phyloP scores from a whole-genome alignment of 2,329 filamentous ascomycete species.

The Alternaria postmessia region DNA sequence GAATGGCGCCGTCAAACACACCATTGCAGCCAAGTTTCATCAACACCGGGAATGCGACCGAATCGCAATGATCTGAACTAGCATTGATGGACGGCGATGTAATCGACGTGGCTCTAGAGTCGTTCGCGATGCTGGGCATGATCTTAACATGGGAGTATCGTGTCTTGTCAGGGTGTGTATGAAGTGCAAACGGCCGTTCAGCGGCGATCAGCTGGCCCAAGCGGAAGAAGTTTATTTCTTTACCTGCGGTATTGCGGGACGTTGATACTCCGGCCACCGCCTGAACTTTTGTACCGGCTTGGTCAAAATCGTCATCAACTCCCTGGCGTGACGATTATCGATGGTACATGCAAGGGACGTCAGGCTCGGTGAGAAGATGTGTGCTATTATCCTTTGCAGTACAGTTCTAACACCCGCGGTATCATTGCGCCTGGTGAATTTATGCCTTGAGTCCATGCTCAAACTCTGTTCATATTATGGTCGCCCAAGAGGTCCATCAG shows the following conservation, averaged over 20 bases:
- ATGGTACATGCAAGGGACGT: background rate
- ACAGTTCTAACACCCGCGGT: conserved; percentile 5
- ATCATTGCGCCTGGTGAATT: conserved; percentile 3
- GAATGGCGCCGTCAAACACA: conserved; percentile 20
- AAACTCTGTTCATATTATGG: conserved; percentile 13
- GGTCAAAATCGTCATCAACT: background rate
- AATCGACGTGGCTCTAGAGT: background rate
- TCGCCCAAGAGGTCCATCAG: conserved; percentile 3
- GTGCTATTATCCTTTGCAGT: background rate
- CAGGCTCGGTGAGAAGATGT: background rate
- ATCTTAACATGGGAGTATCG: background rate
- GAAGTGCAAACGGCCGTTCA: background rate
- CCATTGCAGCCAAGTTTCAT: conserved; percentile 14
- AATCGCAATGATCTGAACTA: background rate
- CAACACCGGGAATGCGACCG: conserved; percentile 14
- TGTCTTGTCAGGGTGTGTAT: background rate
- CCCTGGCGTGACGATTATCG: background rate
- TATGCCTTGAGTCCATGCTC: conserved; percentile 7
- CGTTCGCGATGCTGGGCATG: background rate
- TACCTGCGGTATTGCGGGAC: background rate
- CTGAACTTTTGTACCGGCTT: background rate
- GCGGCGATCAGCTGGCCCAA: background rate
- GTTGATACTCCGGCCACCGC: background rate
- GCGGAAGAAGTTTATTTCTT: background rate
- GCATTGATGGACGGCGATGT: background rate